Conservation (phyloP, 2,329 filamentous ascomycete species). For the Cadophora malorum region DNA sequence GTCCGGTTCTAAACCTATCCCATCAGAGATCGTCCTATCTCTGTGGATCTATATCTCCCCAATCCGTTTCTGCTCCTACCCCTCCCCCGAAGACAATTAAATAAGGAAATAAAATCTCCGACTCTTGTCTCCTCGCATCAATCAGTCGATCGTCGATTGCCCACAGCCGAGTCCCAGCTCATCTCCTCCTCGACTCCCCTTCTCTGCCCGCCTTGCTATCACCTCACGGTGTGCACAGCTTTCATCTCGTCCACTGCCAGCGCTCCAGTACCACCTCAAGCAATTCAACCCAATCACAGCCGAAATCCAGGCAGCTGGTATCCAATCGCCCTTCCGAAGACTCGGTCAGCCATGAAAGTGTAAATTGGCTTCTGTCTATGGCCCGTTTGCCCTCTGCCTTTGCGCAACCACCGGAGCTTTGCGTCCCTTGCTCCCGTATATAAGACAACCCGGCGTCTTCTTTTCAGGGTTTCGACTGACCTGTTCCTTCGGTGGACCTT, state of each 20-base stretch:
- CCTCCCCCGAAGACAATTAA: slow-evolving; percentile 3
- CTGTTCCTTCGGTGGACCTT: background rate
- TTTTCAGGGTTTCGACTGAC: background rate
- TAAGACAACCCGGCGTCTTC: background rate
- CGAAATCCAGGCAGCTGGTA: slow-evolving; percentile 16
- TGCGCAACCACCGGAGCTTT: slow-evolving; percentile 10
- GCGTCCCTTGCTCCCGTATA: slow-evolving; percentile 17
- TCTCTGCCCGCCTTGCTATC: background rate
- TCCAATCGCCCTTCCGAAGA: slow-evolving; percentile 17
- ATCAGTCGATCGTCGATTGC: slow-evolving; percentile 15
- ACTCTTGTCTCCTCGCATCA: background rate
- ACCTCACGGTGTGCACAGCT: slow-evolving; percentile 13
- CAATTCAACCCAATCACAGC: slow-evolving; percentile 16
- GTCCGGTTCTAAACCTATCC: background rate
- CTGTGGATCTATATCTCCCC: slow-evolving; percentile 16
- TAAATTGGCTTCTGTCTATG: slow-evolving; percentile 16
- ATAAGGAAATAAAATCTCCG: slow-evolving; percentile 21
- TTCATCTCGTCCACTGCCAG: slow-evolving; percentile 18
- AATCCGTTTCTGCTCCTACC: background rate
- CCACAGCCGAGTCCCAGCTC: background rate
- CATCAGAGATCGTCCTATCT: slow-evolving; percentile 12
- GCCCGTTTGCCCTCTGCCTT: background rate
- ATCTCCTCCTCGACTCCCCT: background rate
- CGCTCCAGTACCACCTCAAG: slow-evolving; percentile 13
- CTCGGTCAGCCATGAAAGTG: slow-evolving; percentile 12